Evolutionary conservation across 1,284 basidiomycete genomes (phyloP).

Genomic region (Ganoderma boninense): DNA sequence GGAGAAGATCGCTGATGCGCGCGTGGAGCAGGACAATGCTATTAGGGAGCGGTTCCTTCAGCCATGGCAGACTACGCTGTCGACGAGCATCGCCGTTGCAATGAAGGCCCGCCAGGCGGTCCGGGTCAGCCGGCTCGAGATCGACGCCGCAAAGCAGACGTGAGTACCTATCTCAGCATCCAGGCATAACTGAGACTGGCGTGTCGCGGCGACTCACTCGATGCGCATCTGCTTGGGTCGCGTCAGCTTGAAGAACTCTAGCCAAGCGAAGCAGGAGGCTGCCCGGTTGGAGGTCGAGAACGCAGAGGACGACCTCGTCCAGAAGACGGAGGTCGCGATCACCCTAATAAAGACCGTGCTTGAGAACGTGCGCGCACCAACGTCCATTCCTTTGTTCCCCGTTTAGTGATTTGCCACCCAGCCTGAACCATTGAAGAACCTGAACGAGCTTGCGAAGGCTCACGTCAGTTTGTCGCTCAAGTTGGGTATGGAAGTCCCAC

Average conservation of each 20-base stretch:
- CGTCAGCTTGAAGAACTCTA: conserved; percentile 79
- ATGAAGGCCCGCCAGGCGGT: conserved; percentile 92
- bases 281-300: conserved; percentile 92
- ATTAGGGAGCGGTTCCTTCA: conserved; percentile 82
- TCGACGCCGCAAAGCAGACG: conserved; percentile 69
- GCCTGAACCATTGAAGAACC: conserved; percentile 95
- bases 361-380: conserved; percentile 78
- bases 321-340: conserved; percentile 98
- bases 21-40: conserved; percentile 83
- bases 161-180: conserved; percentile 43
- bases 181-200: neutral
- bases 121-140: conserved; percentile 75
- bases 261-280: conserved; percentile 85
- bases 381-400: conserved; percentile 3
- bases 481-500: too few relatives aligned
- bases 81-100: conserved; percentile 83
- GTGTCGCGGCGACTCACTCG: neutral
- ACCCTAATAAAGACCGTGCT: conserved; percentile 98
- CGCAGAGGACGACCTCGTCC: conserved; percentile 95
- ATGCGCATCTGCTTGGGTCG: neutral
- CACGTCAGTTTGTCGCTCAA: conserved; percentile 57
- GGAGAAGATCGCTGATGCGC: conserved; percentile 89
- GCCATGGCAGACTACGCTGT: conserved; percentile 92
- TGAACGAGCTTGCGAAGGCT: conserved; percentile 93
- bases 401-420: conserved; percentile 40